A percentile compares a stretch with the other conserved stretches of the same genome.
phyloP scores from a whole-genome alignment of 306 rosid species.

The Rosa rugosa region DNA sequence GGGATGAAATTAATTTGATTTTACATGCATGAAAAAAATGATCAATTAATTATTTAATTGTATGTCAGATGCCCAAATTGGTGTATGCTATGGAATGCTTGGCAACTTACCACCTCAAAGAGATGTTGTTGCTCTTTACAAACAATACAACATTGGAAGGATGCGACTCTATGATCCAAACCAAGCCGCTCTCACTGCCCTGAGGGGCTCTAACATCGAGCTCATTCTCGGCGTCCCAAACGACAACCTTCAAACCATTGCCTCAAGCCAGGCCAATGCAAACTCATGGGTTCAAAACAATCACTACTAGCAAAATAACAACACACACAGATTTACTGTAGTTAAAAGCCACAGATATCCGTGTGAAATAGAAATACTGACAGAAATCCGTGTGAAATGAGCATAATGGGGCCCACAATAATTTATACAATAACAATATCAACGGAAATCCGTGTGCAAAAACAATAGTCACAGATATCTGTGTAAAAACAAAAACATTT shows the following conservation, averaged over 20 bases:
- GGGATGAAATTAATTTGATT: no score
- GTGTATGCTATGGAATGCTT: conserved; percentile 31
- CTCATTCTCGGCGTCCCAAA: conserved; percentile 30
- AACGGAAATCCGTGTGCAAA: no score
- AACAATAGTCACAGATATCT: no score
- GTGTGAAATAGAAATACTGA: no score
- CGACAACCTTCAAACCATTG: conserved; percentile 7
- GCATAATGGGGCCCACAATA: no score
- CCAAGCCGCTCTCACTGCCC: conserved; percentile 27
- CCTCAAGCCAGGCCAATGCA: conserved; percentile 19
- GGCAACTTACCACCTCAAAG: conserved; percentile 24
- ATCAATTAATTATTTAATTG: no score
- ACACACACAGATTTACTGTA: no score
- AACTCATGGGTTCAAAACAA: conserved; percentile 29
- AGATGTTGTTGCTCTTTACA: conserved; percentile 35
- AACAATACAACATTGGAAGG: conserved; percentile 24
- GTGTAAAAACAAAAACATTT: no score
- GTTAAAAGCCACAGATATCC: no score
- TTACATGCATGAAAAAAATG: neutral
- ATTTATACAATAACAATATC: no score
- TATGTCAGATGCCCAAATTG: conserved; percentile 22
- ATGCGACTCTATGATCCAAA: conserved; percentile 33
- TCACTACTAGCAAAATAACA: no score
- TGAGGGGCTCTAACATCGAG: conserved; percentile 27
- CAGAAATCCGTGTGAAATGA: no score